phyloP scores from a whole-genome alignment of 2,329 filamentous ascomycete genomes.

The Mycocentrospora acerina region DNA sequence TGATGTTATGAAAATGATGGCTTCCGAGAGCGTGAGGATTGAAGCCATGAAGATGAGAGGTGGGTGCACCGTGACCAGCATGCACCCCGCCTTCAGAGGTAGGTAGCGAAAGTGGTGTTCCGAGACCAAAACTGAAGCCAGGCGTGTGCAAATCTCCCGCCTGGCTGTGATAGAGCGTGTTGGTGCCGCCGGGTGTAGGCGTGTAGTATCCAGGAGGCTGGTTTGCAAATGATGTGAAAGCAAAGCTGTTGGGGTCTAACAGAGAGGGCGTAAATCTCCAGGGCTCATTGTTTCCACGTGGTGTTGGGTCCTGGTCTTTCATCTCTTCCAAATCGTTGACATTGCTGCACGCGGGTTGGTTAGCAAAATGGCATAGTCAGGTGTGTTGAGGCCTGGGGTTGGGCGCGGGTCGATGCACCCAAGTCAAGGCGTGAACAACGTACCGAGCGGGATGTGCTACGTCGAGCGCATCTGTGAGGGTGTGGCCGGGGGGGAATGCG shows the following conservation, averaged over 20 bases:
- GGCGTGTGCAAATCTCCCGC: conserved; percentile 88
- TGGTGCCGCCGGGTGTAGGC: conserved; percentile 78
- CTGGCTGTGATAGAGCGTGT: conserved; percentile 78
- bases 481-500: conserved; percentile 44
- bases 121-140: conserved; percentile 69
- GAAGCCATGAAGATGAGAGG: conserved; percentile 65
- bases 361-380: conserved; percentile 5
- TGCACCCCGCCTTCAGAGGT: conserved; percentile 67
- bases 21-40: conserved; percentile 49
- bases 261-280: conserved; percentile 89
- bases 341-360: conserved; percentile 37
- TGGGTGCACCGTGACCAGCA: conserved; percentile 50
- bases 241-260: conserved; percentile 81
- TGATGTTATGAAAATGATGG: conserved; percentile 61
- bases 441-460: conserved; percentile 49
- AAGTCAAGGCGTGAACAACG: conserved; percentile 21
- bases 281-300: conserved; percentile 74
- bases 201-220: conserved; percentile 84
- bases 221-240: conserved; percentile 76
- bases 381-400: conserved; percentile 5
- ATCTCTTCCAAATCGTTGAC: conserved; percentile 52
- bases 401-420: background rate
- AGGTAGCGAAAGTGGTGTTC: conserved; percentile 81
- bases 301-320: conserved; percentile 82
- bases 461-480: conserved; percentile 51